Evolutionary conservation across 163 green algal species (phyloP), one percentile per base, ranked within the genome.

Genomic region (Smithsoniella earleae): DNA sequence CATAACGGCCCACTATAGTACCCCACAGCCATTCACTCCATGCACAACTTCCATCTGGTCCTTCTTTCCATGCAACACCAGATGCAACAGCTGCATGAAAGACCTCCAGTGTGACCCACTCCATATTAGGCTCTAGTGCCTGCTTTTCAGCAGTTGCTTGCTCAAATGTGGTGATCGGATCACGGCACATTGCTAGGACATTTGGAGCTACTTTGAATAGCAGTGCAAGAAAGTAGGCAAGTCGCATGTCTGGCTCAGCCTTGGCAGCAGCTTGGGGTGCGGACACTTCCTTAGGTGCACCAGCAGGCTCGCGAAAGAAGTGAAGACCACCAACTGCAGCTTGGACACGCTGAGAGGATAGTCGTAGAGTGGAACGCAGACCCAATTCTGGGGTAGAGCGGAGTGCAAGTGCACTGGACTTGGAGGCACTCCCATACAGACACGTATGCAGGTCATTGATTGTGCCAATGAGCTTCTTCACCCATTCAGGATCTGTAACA

Each of bases 51-150:
- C 40, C 40, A 49, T 10, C 13, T 10, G 40, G 10, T 22, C 40
- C 40, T 49, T 22, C 40, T 49, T 10, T 22, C 8, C 38, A 69
- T 30, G 58, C 58, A 22, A 33, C 58, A 16, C 58, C 58, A n/a
- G 58, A 69, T 20, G 3, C 18, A 30, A 69, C 27, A 4, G n/a
- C 58, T 69, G 58, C 58, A 0, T 43, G 31, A 38, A 30, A 38
- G 58, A 69, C 43, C 58, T 69, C 58, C 18, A 69, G 18, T 25
- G 43, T 31, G 5, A 33, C 43, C 30, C 43, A 69, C 58, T 69
- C 58, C 58, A 69, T 69, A 33, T 34, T 69, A 4, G 58, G 27
- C 2, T 69, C 58, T n/a, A 69, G 58, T 33, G 58, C 58, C 58
- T 69, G 58, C 25, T 69, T 69, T 31, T 69, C 40, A 49, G 40